Evolutionary conservation across 805 yeast species (phyloP).

Genomic region (Saturnispora galanensis): DNA sequence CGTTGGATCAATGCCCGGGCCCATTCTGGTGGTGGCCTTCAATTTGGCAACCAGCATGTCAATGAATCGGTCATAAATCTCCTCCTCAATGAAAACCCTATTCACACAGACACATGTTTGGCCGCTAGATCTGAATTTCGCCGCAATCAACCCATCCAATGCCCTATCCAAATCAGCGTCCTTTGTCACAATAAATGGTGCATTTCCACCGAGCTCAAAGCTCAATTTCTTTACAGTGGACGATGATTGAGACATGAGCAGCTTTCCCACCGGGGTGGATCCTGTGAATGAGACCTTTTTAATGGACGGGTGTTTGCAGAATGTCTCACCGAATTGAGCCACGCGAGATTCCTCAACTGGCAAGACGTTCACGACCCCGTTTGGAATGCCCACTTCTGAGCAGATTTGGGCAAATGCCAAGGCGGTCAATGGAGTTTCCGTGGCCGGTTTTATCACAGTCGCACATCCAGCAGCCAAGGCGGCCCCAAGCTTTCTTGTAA

Average conservation of each 20-base stretch:
- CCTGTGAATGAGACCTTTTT: slow-evolving; percentile 71
- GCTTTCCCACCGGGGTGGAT: slow-evolving; percentile 61
- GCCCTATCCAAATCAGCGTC: slow-evolving; percentile 60
- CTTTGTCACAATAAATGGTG: slow-evolving; percentile 65
- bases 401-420: slow-evolving; percentile 55
- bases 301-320: slow-evolving; percentile 45
- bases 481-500: slow-evolving; percentile 64
- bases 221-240: slow-evolving; percentile 58
- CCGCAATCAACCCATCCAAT: slow-evolving; percentile 46
- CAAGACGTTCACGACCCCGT: slow-evolving; percentile 58
- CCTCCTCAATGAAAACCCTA: slow-evolving; percentile 53
- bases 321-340: slow-evolving; percentile 42
- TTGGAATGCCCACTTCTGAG: slow-evolving; percentile 58
- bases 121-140: slow-evolving; percentile 67
- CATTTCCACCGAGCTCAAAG: slow-evolving; percentile 73
- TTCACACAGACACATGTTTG: slow-evolving; percentile 78
- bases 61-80: slow-evolving; percentile 50
- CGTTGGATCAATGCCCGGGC: slow-evolving; percentile 48
- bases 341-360: slow-evolving; percentile 34
- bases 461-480: slow-evolving; percentile 82
- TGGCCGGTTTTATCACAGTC: slow-evolving; percentile 65
- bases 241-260: slow-evolving; percentile 50
- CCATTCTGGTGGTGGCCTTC: slow-evolving; percentile 37
- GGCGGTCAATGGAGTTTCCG: slow-evolving; percentile 66
- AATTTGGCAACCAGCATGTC: slow-evolving; percentile 36